phyloP scores from a whole-genome alignment of 805 yeast species.

The Cyberlindnera nakhonratchasimensis region DNA sequence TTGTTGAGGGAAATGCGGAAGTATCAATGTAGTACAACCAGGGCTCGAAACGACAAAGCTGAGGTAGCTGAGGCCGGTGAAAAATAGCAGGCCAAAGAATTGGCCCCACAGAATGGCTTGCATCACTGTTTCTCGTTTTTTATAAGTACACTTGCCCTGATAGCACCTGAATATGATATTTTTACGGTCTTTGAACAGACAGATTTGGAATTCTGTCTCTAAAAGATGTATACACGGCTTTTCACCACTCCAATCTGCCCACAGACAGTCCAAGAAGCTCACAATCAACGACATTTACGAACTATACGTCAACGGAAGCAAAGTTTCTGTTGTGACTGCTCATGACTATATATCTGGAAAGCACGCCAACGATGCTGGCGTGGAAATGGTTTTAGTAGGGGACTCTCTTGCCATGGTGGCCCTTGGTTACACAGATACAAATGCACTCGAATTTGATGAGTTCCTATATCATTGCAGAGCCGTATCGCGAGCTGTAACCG shows the following conservation, averaged over 20 bases:
- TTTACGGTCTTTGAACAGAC: no score
- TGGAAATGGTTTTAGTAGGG: constrained; percentile 78
- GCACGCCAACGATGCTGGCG: constrained; percentile 60
- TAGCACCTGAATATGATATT: no score
- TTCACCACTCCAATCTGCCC: constrained; percentile 4
- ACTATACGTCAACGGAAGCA: constrained; percentile 33
- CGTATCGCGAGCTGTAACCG: constrained; percentile 64
- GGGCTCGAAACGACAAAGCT: background rate
- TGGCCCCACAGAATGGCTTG: no score
- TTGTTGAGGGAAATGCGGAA: no score
- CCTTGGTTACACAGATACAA: constrained; percentile 74
- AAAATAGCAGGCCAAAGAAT: no score
- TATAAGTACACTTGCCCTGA: no score
- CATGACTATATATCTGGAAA: constrained; percentile 79
- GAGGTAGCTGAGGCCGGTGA: no score
- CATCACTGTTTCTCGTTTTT: no score
- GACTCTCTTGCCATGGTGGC: constrained; percentile 94
- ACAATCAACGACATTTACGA: constrained; percentile 40
- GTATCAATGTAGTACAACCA: background rate
- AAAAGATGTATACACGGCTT: no score
- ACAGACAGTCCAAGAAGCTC: constrained; percentile 8
- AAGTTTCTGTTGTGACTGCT: constrained; percentile 68
- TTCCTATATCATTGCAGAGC: constrained; percentile 74
- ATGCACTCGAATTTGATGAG: constrained; percentile 73
- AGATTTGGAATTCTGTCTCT: no score